Base-by-base conservation (phyloP, 306 rosid genomes). In the Astragalus membranaceus region DNA sequence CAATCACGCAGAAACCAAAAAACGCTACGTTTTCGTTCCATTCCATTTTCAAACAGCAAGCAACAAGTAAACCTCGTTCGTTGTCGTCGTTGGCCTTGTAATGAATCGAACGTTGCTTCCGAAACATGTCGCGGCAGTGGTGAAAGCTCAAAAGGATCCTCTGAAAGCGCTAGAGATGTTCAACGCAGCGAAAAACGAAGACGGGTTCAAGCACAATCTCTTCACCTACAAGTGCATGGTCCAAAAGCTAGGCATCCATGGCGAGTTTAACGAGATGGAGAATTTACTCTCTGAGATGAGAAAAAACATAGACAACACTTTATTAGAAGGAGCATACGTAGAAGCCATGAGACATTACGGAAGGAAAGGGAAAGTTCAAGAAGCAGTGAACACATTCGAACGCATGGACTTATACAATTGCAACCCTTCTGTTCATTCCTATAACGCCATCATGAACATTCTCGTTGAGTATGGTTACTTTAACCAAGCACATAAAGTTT, bases 351-450 rank as follows among this genome's bases (percentile, higher is more conserved):
- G 81, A 72, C 79, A 64, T 78, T 93, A 93, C 44, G 98, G 98
- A 30, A 90, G 84, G 58, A 85, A 70, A 74, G 92, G 97, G 59
- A 90, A 82, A 74, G 73, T 90, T 73, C 97, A 90, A 78, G 93
- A 87, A 81, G 96, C 98, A 0, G 88, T 90, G 16, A 61, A 90
- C 78, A 81, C 78, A 59, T 93, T 88, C 70, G 97, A 93, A 36
- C 80, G 87, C 80, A 90, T 93, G 98, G 97, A 90, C 10, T 87
- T 90, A 67, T 93, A 77, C 79, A 77, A 82, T 43, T 93, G 98
- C 60, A 88, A 85, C 14, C 92, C 93, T 0, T 86, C 90, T 0
- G 87, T 93, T 59, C 84, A 80, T 30, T 93, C 98, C 14, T 87
- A 82, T 80, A 93, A 93, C 44, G 83, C 79, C 9, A 85, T 88